Conservation (phyloP, 2,329 filamentous ascomycete species). For the Colletotrichum limetticola region DNA sequence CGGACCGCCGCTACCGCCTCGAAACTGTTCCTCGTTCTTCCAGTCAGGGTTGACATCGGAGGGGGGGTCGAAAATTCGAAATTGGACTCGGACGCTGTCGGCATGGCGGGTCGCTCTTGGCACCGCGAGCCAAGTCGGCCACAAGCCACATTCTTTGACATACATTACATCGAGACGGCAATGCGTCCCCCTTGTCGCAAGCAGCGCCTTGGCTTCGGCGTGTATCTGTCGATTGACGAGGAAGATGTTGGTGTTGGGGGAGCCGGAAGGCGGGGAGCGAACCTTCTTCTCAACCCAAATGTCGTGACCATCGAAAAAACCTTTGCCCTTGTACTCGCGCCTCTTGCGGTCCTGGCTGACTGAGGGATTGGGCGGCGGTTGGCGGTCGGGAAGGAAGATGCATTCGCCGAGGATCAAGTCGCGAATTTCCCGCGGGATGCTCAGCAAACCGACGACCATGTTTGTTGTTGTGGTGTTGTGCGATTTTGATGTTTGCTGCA, state of each 20-base stretch:
- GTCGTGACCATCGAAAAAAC: conserved; percentile 36
- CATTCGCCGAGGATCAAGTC: conserved; percentile 35
- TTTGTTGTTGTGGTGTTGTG: background rate
- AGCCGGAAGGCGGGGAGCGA: conserved; percentile 21
- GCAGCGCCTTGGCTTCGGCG: conserved; percentile 30
- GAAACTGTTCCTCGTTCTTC: conserved; percentile 34
- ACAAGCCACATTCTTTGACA: conserved; percentile 37
- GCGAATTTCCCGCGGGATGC: conserved; percentile 34
- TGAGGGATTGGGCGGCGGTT: conserved; percentile 20
- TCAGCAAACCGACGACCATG: conserved; percentile 33
- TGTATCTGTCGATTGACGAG: conserved; percentile 36
- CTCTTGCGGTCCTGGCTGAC: conserved; percentile 33
- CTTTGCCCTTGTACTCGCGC: conserved; percentile 34
- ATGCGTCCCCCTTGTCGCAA: conserved; percentile 27
- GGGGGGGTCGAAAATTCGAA: conserved; percentile 36
- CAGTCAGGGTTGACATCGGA: conserved; percentile 33
- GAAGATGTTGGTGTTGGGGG: conserved; percentile 30
- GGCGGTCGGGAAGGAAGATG: conserved; percentile 30
- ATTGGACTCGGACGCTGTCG: conserved; percentile 32
- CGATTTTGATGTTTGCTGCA: background rate
- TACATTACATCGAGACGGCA: conserved; percentile 37
- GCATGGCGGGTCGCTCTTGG: conserved; percentile 31
- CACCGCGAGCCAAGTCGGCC: conserved; percentile 37
- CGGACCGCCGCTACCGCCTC: conserved; percentile 32
- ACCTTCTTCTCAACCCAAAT: conserved; percentile 31